These are phyloP conservation scores for Alternaria burnsii DNA, from an alignment of 2,329 filamentous ascomycete genomes.

Conservation along the genomic window DNA sequence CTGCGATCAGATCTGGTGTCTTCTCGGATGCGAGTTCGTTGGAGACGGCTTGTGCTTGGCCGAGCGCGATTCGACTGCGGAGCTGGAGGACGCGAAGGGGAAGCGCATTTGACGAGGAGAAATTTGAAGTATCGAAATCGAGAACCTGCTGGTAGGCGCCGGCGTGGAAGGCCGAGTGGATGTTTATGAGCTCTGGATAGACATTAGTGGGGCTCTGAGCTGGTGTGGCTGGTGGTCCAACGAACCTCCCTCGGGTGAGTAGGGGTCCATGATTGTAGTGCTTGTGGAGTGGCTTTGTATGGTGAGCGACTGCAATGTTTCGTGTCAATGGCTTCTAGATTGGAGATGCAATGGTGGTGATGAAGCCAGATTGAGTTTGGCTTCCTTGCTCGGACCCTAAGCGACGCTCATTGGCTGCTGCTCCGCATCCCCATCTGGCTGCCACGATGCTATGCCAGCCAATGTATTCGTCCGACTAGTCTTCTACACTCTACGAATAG, in stretches of 20 bases:
- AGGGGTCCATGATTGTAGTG: conserved; percentile 60
- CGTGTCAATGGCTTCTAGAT: conserved; percentile 14
- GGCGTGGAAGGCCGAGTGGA: conserved; percentile 72
- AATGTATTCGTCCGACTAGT: not conserved
- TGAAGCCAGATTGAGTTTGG: conserved; percentile 48
- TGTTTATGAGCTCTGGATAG: conserved; percentile 68
- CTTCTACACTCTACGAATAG: conserved; percentile 32
- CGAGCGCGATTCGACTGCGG: conserved; percentile 83
- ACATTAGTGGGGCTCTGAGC: conserved; percentile 23
- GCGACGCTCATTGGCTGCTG: conserved; percentile 31
- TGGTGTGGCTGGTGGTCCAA: conserved; percentile 6
- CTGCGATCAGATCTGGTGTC: conserved; percentile 75
- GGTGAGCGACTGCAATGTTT: conserved; percentile 4
- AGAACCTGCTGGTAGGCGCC: conserved; percentile 88
- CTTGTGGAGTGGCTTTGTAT: not conserved
- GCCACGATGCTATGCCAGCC: not conserved
- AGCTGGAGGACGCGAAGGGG: conserved; percentile 80
- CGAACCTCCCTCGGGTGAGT: conserved; percentile 69
- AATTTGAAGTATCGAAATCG: conserved; percentile 81
- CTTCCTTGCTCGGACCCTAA: conserved; percentile 37
- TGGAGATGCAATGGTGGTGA: conserved; percentile 26
- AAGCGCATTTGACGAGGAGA: conserved; percentile 80
- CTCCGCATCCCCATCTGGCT: not conserved
- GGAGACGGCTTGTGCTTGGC: conserved; percentile 77
- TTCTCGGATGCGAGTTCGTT: conserved; percentile 71